Evolutionary conservation across 352 stramenopile genomes (phyloP).

Genomic region (Phytophthora syringae): DNA sequence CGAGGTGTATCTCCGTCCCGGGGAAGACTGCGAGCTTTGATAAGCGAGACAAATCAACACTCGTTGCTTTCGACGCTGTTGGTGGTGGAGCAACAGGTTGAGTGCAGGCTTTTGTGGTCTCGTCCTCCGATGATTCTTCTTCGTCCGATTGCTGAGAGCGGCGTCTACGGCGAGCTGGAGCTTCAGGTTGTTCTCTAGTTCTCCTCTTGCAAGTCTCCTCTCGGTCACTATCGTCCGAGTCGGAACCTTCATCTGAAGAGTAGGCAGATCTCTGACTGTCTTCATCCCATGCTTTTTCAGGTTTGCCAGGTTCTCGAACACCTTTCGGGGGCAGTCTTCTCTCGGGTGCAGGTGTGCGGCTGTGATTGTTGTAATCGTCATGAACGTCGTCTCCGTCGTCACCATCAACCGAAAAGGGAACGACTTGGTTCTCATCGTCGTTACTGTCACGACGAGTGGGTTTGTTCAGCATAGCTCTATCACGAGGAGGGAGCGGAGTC

Average conservation of each 20-base stretch:
- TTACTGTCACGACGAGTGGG: conserved; percentile 6
- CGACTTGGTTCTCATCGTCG: conserved; percentile 66
- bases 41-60: conserved; percentile 57
- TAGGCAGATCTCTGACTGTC: conserved; percentile 25
- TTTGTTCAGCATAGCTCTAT: conserved; percentile 17
- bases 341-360: conserved; percentile 28
- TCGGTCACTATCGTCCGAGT: conserved; percentile 25
- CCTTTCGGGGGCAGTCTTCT: conserved; percentile 21
- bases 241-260: conserved; percentile 28
- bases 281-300: conserved; percentile 55
- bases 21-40: conserved; percentile 84
- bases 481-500: conserved; percentile 23
- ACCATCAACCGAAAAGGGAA: conserved; percentile 61
- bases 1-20: conserved; percentile 55
- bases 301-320: conserved; percentile 15
- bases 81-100: conserved; percentile 3
- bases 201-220: conserved; percentile 24
- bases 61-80: conserved; percentile 7
- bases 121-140: conserved; percentile 50
- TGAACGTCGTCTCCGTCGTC: conserved; percentile 51
- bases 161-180: conserved; percentile 20
- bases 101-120: conserved; percentile 26
- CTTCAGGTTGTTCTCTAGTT: conserved; percentile 37
- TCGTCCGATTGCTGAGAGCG: conserved; percentile 43
- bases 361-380: conserved; percentile 13